Conservation (phyloP, 306 rosid species). For the Mucuna pruriens region DNA sequence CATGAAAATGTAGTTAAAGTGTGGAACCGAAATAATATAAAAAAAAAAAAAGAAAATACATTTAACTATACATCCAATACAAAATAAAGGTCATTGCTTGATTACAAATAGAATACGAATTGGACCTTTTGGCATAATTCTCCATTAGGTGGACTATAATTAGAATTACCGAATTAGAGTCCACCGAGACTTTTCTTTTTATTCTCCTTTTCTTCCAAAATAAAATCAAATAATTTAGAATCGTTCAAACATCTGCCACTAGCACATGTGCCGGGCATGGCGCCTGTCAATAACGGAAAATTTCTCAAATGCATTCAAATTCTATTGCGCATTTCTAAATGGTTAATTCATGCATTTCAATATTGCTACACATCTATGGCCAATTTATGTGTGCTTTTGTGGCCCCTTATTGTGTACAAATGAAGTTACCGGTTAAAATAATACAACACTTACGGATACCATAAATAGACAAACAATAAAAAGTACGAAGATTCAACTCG, state of each 20-base stretch:
- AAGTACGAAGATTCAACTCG: constrained; percentile 35
- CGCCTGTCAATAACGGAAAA: neutral
- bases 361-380: neutral
- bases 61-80: neutral
- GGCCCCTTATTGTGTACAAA: constrained; percentile 33
- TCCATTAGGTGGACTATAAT: neutral
- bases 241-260: neutral
- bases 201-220: neutral
- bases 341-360: neutral
- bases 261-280: constrained; percentile 11
- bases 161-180: neutral
- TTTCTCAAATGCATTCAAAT: neutral
- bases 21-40: neutral
- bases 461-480: constrained; percentile 34
- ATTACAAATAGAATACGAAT: neutral
- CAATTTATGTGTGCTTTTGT: constrained; percentile 25
- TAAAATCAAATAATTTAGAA: neutral
- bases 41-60: neutral
- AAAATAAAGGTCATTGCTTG: neutral
- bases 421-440: constrained; percentile 24
- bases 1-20: neutral
- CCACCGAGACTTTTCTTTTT: neutral
- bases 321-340: neutral
- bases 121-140: neutral
- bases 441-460: constrained; percentile 23